These are phyloP conservation scores for Cladosporium colombiae DNA, from an alignment of 2,329 filamentous ascomycete species.

Conservation along the genomic window DNA sequence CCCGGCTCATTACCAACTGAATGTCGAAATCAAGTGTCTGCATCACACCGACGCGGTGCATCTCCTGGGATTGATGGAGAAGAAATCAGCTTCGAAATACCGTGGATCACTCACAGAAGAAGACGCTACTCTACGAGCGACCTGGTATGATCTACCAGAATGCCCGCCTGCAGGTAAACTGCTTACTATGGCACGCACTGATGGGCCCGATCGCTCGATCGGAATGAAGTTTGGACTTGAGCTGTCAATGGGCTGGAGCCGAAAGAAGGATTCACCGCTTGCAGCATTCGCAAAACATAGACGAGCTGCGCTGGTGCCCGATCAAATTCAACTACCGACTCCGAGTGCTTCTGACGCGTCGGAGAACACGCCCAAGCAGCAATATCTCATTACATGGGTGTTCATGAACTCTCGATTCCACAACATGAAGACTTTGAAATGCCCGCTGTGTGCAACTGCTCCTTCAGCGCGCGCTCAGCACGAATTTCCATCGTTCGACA, in stretches of 20 bases:
- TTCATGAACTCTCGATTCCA: slow-evolving; percentile 19
- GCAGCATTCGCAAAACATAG: slow-evolving; percentile 25
- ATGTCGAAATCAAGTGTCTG: slow-evolving; percentile 34
- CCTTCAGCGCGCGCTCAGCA: not conserved
- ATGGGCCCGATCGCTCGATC: slow-evolving; percentile 22
- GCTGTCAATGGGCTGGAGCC: slow-evolving; percentile 34
- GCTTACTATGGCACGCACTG: slow-evolving; percentile 28
- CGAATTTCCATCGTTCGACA: slow-evolving; percentile 30
- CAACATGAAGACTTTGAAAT: slow-evolving; percentile 22
- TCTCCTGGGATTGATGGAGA: slow-evolving; percentile 33
- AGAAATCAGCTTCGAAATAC: slow-evolving; percentile 3
- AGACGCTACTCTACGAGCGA: slow-evolving; percentile 30
- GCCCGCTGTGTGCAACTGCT: slow-evolving; percentile 11
- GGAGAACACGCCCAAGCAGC: slow-evolving; percentile 20
- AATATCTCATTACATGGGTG: slow-evolving; percentile 31
- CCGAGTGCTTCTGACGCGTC: slow-evolving; percentile 30
- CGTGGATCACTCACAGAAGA: slow-evolving; percentile 17
- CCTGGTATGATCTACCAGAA: slow-evolving; percentile 36
- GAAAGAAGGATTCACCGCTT: slow-evolving; percentile 26
- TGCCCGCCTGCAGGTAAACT: slow-evolving; percentile 26
- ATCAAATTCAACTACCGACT: slow-evolving; percentile 29
- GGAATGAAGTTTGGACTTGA: slow-evolving; percentile 29
- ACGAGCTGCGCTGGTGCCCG: not conserved
- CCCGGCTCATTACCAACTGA: slow-evolving; percentile 28
- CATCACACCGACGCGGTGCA: slow-evolving; percentile 34